A percentile compares a stretch with the other conserved stretches of the same genome.
phyloP scores from a whole-genome alignment of 768 basidiomycete species.

The Tylopilus subfusipes region DNA sequence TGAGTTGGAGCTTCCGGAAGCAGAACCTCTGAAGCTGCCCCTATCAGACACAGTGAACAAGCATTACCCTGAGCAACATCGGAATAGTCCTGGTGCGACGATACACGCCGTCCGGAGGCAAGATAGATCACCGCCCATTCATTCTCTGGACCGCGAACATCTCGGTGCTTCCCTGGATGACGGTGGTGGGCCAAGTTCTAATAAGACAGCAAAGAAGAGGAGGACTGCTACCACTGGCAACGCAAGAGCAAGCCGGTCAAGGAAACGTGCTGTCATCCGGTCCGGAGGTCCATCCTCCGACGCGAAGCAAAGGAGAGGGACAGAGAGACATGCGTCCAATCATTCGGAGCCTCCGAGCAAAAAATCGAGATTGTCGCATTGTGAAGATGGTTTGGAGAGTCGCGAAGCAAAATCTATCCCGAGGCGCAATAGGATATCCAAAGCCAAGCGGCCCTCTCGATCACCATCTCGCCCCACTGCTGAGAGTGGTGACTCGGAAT shows the following conservation, averaged over 20 bases:
- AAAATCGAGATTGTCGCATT: constrained; percentile 15
- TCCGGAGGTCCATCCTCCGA: not conserved
- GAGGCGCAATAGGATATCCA: not conserved
- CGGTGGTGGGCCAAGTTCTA: not conserved
- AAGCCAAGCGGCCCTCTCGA: constrained; percentile 1
- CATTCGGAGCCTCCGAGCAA: constrained; percentile 19
- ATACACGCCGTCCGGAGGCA: not conserved
- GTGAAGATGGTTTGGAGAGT: not conserved
- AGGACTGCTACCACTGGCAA: not conserved
- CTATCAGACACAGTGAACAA: constrained; percentile 24
- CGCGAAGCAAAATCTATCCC: not conserved
- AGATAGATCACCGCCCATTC: not conserved
- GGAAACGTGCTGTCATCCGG: constrained; percentile 4
- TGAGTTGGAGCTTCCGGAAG: constrained; percentile 18
- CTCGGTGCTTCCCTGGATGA: not conserved
- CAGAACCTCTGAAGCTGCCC: constrained; percentile 19
- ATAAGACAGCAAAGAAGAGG: constrained; percentile 12
- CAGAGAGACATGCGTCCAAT: not conserved
- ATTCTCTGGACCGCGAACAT: not conserved
- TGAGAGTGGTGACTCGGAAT: not conserved
- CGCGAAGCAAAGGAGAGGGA: not conserved
- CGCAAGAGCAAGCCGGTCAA: not conserved
- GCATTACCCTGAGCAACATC: constrained; percentile 6
- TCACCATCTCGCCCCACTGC: constrained; percentile 7
- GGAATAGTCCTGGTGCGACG: not conserved